A percentile compares a stretch with the other conserved stretches of the same genome.
These are phyloP conservation scores for Kuraishia capsulata DNA, from an alignment of 805 yeast species.

Conservation along the genomic window DNA sequence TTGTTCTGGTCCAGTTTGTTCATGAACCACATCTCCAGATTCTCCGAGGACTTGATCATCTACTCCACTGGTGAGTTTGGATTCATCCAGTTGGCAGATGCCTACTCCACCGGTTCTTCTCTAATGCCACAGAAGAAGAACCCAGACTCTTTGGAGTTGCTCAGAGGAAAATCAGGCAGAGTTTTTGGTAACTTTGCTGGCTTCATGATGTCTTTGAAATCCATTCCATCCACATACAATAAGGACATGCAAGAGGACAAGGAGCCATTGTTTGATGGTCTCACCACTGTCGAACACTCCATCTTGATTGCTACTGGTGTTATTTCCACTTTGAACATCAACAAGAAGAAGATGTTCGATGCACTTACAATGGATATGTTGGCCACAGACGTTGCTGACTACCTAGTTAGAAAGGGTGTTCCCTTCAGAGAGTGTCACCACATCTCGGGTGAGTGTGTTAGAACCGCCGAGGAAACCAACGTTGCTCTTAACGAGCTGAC, in stretches of 20 bases:
- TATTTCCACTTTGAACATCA: slow-evolving; percentile 72
- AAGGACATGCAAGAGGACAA: slow-evolving; percentile 99
- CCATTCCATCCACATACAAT: slow-evolving; percentile 96
- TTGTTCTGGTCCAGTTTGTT: slow-evolving; percentile 93
- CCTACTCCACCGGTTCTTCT: slow-evolving; percentile 97
- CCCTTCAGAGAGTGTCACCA: slow-evolving; percentile 99
- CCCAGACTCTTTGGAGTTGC: slow-evolving; percentile 90
- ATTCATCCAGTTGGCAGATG: slow-evolving; percentile 87
- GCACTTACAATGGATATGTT: slow-evolving; percentile 98
- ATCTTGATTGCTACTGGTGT: slow-evolving; percentile 94
- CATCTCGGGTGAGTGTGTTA: slow-evolving; percentile 96
- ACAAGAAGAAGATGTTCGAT: slow-evolving; percentile 67
- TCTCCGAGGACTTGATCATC: slow-evolving; percentile 89
- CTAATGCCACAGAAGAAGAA: slow-evolving; percentile 99
- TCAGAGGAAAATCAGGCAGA: slow-evolving; percentile 96
- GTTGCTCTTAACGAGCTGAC: slow-evolving; percentile 83
- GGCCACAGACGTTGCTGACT: slow-evolving; percentile 97
- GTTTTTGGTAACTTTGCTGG: slow-evolving; percentile 94
- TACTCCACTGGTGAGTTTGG: slow-evolving; percentile 98
- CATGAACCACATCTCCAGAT: slow-evolving; percentile 92
- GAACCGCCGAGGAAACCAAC: slow-evolving; percentile 71
- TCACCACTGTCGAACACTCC: slow-evolving; percentile 89
- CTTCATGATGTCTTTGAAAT: slow-evolving; percentile 90
- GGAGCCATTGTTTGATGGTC: slow-evolving; percentile 92
- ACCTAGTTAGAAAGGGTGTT: slow-evolving; percentile 93